These are phyloP conservation scores for Jackrogersella minutella DNA, from an alignment of 495 filamentous ascomycete species.

Conservation along the genomic window DNA sequence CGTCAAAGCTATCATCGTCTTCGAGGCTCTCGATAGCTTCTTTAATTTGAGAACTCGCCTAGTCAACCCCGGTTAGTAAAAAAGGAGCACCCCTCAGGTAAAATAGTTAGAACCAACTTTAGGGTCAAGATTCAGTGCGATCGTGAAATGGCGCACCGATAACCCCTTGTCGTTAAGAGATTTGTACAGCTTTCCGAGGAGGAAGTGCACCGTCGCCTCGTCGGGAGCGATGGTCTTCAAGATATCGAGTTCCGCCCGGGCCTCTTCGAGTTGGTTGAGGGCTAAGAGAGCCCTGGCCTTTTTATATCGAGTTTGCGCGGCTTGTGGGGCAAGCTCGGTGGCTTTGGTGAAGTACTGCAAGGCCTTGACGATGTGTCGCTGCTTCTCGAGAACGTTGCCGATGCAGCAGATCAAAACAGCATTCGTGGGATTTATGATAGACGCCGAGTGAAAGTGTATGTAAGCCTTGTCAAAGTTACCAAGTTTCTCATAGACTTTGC, in stretches of 20 bases:
- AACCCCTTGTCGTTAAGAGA: constrained; percentile 75
- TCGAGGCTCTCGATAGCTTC: constrained; percentile 89
- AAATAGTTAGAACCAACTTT: constrained; percentile 66
- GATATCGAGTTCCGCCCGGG: constrained; percentile 78
- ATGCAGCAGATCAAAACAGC: constrained; percentile 90
- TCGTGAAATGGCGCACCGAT: constrained; percentile 91
- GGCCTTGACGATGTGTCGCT: constrained; percentile 78
- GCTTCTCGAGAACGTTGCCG: constrained; percentile 86
- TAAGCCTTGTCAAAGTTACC: constrained; percentile 92
- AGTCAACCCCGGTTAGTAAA: constrained; percentile 35
- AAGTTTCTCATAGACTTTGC: constrained; percentile 90
- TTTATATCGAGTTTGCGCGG: constrained; percentile 84
- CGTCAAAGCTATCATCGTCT: constrained; percentile 82
- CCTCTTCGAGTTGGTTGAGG: constrained; percentile 72
- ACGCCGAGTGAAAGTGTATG: constrained; percentile 86
- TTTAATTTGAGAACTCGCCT: constrained; percentile 93
- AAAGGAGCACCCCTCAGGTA: not conserved
- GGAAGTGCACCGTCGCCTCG: constrained; percentile 94
- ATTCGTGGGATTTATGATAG: constrained; percentile 88
- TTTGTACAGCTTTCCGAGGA: constrained; percentile 88
- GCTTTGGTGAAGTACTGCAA: constrained; percentile 82
- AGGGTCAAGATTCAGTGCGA: constrained; percentile 92
- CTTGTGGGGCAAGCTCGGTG: constrained; percentile 79
- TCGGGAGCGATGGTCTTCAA: constrained; percentile 91
- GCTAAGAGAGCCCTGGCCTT: constrained; percentile 88